These are phyloP conservation scores for Fraxinus floribunda DNA, from an alignment of 305 asterid genomes.

Conservation along the genomic window DNA sequence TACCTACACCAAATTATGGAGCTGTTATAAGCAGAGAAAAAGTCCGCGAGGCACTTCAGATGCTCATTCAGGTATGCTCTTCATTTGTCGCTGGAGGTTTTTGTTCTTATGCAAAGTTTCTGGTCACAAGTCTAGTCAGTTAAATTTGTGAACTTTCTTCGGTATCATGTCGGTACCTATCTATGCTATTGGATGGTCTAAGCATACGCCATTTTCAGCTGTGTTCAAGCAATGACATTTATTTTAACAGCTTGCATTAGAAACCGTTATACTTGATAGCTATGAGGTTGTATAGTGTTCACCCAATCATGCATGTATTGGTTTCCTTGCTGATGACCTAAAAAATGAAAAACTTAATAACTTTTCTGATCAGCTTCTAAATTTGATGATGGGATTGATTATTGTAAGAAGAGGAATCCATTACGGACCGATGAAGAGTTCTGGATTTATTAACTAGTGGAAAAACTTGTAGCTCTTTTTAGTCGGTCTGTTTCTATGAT, in stretches of 20 bases:
- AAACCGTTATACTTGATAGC: neutral
- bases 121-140: neutral
- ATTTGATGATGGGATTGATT: neutral
- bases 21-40: constrained; percentile 29
- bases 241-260: neutral
- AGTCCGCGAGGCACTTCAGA: constrained; percentile 50
- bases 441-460: neutral
- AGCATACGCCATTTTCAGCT: neutral
- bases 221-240: neutral
- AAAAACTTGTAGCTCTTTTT: neutral
- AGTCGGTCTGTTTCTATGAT: neutral
- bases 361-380: neutral
- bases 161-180: neutral
- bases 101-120: constrained; percentile 5
- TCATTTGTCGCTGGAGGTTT: neutral
- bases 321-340: neutral
- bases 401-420: neutral
- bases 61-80: constrained; percentile 68
- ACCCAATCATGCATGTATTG: neutral
- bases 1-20: constrained; percentile 17
- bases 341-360: neutral
- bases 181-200: neutral
- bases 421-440: neutral
- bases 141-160: neutral
- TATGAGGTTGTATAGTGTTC: neutral